A percentile compares a stretch with the other conserved stretches of the same genome.
phyloP scores from a whole-genome alignment of 2,329 filamentous ascomycete genomes.

The Paraphaeosphaeria sporulosa region DNA sequence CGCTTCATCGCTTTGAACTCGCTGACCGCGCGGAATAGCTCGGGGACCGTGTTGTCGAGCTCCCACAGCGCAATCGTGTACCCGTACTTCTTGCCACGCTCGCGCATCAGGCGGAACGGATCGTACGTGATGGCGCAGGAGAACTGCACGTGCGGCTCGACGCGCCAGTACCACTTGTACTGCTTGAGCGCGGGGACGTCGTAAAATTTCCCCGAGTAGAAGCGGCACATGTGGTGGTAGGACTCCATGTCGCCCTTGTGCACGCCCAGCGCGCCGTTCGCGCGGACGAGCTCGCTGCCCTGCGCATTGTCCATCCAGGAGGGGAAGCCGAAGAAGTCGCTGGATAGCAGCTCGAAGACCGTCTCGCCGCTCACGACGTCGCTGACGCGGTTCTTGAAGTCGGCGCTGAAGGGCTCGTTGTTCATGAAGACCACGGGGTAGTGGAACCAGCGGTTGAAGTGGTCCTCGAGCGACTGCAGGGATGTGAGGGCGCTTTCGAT shows the following conservation, averaged over 20 bases:
- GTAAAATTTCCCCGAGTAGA: slow-evolving; percentile 81
- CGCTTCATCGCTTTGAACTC: slow-evolving; percentile 19
- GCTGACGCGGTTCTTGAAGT: slow-evolving; percentile 81
- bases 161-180: slow-evolving; percentile 92
- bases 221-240: slow-evolving; percentile 97
- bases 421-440: slow-evolving; percentile 99
- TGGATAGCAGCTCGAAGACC: slow-evolving; percentile 82
- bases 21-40: slow-evolving; percentile 21
- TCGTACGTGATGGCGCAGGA: slow-evolving; percentile 98
- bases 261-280: slow-evolving; percentile 69
- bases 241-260: slow-evolving; percentile 4
- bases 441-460: slow-evolving; percentile 97
- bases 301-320: slow-evolving; percentile 52
- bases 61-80: slow-evolving; percentile 98
- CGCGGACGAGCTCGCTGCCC: slow-evolving; percentile 83
- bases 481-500: slow-evolving; percentile 11
- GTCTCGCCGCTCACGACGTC: slow-evolving; percentile 86
- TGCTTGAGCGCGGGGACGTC: slow-evolving; percentile 84
- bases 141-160: slow-evolving; percentile 96
- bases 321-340: slow-evolving; percentile 79
- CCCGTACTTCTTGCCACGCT: slow-evolving; percentile 95
- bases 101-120: slow-evolving; percentile 93
- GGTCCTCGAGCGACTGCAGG: slow-evolving; percentile 69
- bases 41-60: slow-evolving; percentile 78
- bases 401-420: slow-evolving; percentile 84